Base-by-base conservation (phyloP, 768 basidiomycete genomes). In the Tubosaeta sp. region DNA sequence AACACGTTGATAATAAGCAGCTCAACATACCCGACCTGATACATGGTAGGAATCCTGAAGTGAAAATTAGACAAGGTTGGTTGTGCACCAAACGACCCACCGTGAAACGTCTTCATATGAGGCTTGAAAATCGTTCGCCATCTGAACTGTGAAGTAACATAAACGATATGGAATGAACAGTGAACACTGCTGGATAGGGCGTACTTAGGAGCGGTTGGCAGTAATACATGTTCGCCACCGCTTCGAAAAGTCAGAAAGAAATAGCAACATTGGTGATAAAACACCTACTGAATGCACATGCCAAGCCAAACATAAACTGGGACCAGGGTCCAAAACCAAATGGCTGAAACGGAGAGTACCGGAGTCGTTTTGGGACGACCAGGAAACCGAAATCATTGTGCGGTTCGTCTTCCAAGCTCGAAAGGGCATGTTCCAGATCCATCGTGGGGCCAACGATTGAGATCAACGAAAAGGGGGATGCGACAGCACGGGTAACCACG, bases 161-260 rank as follows among this genome's bases (percentile, higher is more conserved):
- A 25, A 44, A 33, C 12, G 25, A 35, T 17, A 2, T 14, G 17
- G 14, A 5, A 17, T 0, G 2, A 14, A 25, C 5, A 8, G 22
- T 5, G 22, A 22, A 22, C 22, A 22, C 22, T 22, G 22, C 4
- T 29, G 9, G 29, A 29, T 29, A 10, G 26, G 6, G 71, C 76
- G 55, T 60, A 82, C 88, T 86, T 9, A 91, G 71, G 55, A 92
- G 68, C 4, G 89, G 90, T 67, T 89, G 86, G 53, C 83, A 86
- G 57, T 91, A 92, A 62, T 91, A 92, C 46, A 91, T 64, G 62
- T 91, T 91, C 13, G 82, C 78, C 25, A 83, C 83, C 46, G 53
- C 61, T 62, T 54, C 41, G 10, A 12, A 34, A 48, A 3, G 50
- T 60, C n/a, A 63, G 55, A 33, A 12, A 38, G n/a, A 1, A 8